Percentiles rank a stretch among this genome's conserved stretches.
phyloP scores from a whole-genome alignment of 495 filamentous ascomycete species.

The Thermothielavioides terrestris region DNA sequence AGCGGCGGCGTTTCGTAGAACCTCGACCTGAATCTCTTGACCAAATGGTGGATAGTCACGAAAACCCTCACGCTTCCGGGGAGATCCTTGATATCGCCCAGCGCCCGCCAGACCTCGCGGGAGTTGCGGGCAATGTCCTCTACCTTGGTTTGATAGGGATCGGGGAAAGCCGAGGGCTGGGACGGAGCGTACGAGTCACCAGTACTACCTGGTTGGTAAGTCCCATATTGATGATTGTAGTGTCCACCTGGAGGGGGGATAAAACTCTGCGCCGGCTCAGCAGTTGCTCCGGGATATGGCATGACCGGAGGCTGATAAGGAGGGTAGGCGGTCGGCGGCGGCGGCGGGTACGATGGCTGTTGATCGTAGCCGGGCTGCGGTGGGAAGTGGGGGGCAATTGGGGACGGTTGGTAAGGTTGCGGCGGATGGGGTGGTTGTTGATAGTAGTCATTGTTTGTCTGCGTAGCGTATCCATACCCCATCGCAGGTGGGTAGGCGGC shows the following conservation, averaged over 20 bases:
- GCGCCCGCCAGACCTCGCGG: constrained; percentile 53
- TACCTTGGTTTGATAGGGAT: constrained; percentile 44
- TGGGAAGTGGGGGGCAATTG: constrained; percentile 22
- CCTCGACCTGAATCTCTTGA: constrained; percentile 42
- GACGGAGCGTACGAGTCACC: constrained; percentile 12
- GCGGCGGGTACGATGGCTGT: constrained; percentile 19
- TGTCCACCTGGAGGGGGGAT: constrained; percentile 11
- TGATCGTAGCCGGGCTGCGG: constrained; percentile 25
- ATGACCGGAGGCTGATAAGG: constrained; percentile 14
- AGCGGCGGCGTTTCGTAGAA: constrained; percentile 51
- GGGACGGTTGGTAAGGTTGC: constrained; percentile 20
- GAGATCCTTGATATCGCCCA: constrained; percentile 53
- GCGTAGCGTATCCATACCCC: constrained; percentile 31
- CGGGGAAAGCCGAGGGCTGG: constrained; percentile 16
- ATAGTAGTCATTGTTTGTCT: constrained; percentile 31
- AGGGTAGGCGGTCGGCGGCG: constrained; percentile 19
- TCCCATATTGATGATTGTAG: constrained; percentile 22
- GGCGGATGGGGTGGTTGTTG: constrained; percentile 11
- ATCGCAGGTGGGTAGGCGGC: constrained; percentile 31
- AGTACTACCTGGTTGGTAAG: constrained; percentile 13
- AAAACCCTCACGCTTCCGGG: constrained; percentile 53
- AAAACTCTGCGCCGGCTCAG: constrained; percentile 15
- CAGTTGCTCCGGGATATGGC: constrained; percentile 16
- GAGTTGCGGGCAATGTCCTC: constrained; percentile 50
- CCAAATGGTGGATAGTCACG: constrained; percentile 54